Base-by-base conservation (phyloP, 1,284 basidiomycete species). In the Papiliotrema nemorosa region DNA sequence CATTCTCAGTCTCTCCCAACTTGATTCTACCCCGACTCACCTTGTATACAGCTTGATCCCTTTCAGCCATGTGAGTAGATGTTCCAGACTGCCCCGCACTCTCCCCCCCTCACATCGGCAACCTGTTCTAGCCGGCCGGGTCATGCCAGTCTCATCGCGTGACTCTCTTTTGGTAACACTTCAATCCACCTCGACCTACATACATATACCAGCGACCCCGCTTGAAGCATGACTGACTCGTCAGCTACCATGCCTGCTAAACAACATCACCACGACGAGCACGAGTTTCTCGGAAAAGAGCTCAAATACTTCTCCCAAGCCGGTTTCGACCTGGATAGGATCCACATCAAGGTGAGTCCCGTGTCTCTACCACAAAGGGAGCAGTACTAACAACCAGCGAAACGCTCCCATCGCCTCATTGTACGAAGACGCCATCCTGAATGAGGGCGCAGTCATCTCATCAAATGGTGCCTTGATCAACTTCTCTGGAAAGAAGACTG, bases 401-500 rank as follows among this genome's bases (percentile, higher is more conserved):
- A 99, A 99, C 68, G 93, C 93, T 7, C 84, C 94, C 35, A 87
- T 92, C 49, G 91, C 94, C 4, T 83, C 88, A 71, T 85, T 99
- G 42, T 99, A 99, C 78, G 94, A 99, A 75, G 96, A 99, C 69
- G 94, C 94, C 67, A 87, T 97, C 78, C 85, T 88, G 64, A 96
- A 97, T 76, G 94, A 98, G 75, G 93, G 94, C 58, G 94, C 94
- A 66, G 88, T 97, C 78, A 90, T 99, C 78, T 94, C 96, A 46
- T 86, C 88, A 34, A 90, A 85, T 18, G 94, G 96, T 59, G 93
- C 94, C 21, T 80, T 99, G 64, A 99, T 99, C 84, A 99, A 99
- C 83, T 98, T 97, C 72, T 97, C 92, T 16, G 94, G 94, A 41
- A 98, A 97, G 82, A 99, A 99, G 82, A 98, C 96, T 3, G 96